Evolutionary conservation across 192 early-diverging fungal species (phyloP).

Genomic region (Gryganskiella cystojenkinii): DNA sequence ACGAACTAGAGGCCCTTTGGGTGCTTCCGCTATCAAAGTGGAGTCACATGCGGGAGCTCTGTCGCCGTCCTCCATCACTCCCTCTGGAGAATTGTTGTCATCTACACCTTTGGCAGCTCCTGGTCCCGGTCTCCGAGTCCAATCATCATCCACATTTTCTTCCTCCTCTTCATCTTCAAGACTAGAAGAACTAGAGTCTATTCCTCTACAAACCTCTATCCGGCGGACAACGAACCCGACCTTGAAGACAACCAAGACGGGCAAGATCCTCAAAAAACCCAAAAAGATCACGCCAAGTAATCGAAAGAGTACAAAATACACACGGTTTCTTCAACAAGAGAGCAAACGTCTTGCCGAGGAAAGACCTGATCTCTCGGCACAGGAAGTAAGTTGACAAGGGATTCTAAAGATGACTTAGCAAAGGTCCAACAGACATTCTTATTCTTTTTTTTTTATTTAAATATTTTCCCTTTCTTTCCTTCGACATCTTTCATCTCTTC

Average conservation of each 20-base stretch:
- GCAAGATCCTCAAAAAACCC: conserved; percentile 28
- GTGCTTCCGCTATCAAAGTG: too few relatives aligned
- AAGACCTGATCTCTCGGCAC: conserved; percentile 14
- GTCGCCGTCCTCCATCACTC: too few relatives aligned
- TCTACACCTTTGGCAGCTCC: too few relatives aligned
- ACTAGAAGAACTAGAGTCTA: too few relatives aligned
- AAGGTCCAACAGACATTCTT: neutral
- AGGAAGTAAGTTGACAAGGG: conserved; percentile 21
- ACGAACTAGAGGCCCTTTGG: too few relatives aligned
- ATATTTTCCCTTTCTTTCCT: neutral
- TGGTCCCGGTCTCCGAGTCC: too few relatives aligned
- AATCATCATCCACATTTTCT: too few relatives aligned
- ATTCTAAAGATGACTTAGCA: too few relatives aligned
- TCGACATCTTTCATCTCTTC: neutral
- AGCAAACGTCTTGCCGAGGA: conserved; percentile 20
- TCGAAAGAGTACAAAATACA: conserved; percentile 26
- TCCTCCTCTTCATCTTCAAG: too few relatives aligned
- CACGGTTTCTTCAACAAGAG: conserved; percentile 31
- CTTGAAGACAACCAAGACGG: conserved; percentile 39
- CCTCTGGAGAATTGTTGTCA: too few relatives aligned
- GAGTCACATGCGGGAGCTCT: too few relatives aligned
- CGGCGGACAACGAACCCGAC: conserved; percentile 30
- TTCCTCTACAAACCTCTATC: conserved; percentile 8
- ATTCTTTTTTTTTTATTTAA: too few relatives aligned
- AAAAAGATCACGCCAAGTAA: conserved; percentile 8